These are phyloP conservation scores for Dalechampia spathulata DNA, from an alignment of 441 rosid species.

Conservation along the genomic window DNA sequence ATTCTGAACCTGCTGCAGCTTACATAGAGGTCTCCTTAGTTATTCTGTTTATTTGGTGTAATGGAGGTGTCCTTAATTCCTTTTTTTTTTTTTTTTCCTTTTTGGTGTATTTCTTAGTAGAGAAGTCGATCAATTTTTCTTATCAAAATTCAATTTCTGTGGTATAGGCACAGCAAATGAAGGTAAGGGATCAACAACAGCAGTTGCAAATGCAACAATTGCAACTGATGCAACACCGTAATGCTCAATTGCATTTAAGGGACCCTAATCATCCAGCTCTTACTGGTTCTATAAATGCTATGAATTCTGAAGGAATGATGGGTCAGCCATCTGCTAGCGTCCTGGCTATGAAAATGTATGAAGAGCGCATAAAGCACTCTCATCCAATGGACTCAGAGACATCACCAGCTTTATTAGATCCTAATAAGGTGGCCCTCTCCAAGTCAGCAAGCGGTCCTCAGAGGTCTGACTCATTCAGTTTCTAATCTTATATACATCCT, in stretches of 20 bases:
- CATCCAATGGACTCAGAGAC: constrained; percentile 47
- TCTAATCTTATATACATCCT: background rate
- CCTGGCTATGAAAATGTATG: constrained; percentile 57
- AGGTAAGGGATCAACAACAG: constrained; percentile 58
- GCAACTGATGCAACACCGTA: constrained; percentile 52
- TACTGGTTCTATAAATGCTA: constrained; percentile 33
- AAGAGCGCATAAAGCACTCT: constrained; percentile 52
- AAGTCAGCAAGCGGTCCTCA: constrained; percentile 44
- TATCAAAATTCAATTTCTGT: background rate
- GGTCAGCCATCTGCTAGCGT: constrained; percentile 58
- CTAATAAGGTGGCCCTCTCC: constrained; percentile 43
- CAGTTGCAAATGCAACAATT: constrained; percentile 60
- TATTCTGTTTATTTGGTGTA: constrained; percentile 26
- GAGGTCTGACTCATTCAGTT: constrained; percentile 27
- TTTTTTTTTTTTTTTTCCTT: background rate
- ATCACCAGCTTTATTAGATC: constrained; percentile 42
- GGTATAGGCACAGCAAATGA: constrained; percentile 46
- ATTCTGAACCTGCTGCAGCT: constrained; percentile 62
- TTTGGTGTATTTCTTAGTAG: constrained; percentile 8
- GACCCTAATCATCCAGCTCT: constrained; percentile 46
- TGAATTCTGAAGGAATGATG: constrained; percentile 50
- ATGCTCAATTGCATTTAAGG: constrained; percentile 50
- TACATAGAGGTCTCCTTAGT: constrained; percentile 47
- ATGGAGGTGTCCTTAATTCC: constrained; percentile 37
- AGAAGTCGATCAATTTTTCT: background rate